Conservation (phyloP, 2,329 filamentous ascomycete genomes). For the Aspergillus sp. region DNA sequence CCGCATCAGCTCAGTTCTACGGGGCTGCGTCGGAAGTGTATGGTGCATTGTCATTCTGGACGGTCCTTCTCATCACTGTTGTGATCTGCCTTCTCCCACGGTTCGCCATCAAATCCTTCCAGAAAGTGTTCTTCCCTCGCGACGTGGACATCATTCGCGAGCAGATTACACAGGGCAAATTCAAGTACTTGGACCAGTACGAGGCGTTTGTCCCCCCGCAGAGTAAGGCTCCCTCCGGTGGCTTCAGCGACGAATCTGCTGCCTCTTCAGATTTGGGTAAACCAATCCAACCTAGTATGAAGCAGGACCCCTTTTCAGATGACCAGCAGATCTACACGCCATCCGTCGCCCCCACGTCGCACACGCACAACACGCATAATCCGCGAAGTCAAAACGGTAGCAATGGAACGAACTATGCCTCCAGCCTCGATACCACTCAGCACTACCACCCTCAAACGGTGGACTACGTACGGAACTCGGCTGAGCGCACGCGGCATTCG, state of each 20-base stretch:
- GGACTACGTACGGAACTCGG: slow-evolving; percentile 66
- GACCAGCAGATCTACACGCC: slow-evolving; percentile 91
- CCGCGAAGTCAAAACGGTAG: slow-evolving; percentile 85
- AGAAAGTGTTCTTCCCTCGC: slow-evolving; percentile 91
- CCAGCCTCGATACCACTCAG: slow-evolving; percentile 45
- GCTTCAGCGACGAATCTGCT: slow-evolving; percentile 41
- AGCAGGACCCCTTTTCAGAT: slow-evolving; percentile 69
- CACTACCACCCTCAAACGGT: slow-evolving; percentile 59
- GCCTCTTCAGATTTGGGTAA: slow-evolving; percentile 40
- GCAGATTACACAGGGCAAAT: slow-evolving; percentile 80
- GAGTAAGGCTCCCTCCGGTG: slow-evolving; percentile 38
- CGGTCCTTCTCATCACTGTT: slow-evolving; percentile 73
- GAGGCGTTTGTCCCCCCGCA: slow-evolving; percentile 53
- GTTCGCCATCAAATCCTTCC: slow-evolving; percentile 79
- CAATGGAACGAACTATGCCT: slow-evolving; percentile 88
- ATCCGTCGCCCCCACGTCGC: slow-evolving; percentile 73
- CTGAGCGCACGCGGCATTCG: slow-evolving; percentile 79
- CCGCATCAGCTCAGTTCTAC: slow-evolving; percentile 66
- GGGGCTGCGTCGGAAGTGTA: slow-evolving; percentile 77
- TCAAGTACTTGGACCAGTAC: slow-evolving; percentile 67
- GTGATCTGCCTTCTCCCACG: slow-evolving; percentile 83
- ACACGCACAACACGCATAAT: slow-evolving; percentile 80
- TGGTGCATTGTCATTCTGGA: slow-evolving; percentile 81
- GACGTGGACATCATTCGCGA: slow-evolving; percentile 96
- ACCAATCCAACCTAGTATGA: slow-evolving; percentile 58